Conservation (phyloP, 78 protist species). For the Planoprotostelium fungivorum region DNA sequence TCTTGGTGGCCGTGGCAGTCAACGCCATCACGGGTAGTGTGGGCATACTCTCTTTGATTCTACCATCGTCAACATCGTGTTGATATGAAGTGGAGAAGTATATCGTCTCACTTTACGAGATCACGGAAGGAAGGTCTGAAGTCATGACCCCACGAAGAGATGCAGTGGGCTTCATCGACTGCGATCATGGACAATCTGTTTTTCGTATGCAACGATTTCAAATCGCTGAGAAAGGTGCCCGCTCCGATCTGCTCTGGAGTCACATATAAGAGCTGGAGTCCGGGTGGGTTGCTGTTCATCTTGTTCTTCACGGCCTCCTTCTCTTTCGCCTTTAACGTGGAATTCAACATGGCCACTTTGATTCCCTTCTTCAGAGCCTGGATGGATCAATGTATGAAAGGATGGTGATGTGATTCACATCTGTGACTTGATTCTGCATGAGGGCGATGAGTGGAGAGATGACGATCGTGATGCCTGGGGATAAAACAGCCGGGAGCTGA, state of each 20-base stretch:
- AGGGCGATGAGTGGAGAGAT: slow-evolving; percentile 79
- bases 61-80: neutral
- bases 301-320: slow-evolving; percentile 11
- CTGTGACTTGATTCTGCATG: slow-evolving; percentile 67
- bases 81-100: neutral
- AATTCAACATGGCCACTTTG: neutral
- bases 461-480: slow-evolving; percentile 58
- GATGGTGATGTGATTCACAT: slow-evolving; percentile 19
- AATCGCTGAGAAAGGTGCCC: slow-evolving; percentile 69
- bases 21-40: slow-evolving; percentile 52
- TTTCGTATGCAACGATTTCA: neutral
- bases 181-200: slow-evolving; percentile 27
- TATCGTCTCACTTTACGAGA: neutral
- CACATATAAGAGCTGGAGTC: slow-evolving; percentile 14
- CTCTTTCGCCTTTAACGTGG: slow-evolving; percentile 20
- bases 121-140: slow-evolving; percentile 54
- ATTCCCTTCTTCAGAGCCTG: neutral
- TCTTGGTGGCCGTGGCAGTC: slow-evolving; percentile 68
- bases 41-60: slow-evolving; percentile 2
- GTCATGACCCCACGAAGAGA: slow-evolving; percentile 87
- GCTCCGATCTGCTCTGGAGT: slow-evolving; percentile 25
- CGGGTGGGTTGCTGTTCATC: neutral
- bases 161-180: slow-evolving; percentile 89
- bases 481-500: slow-evolving; percentile 29
- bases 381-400: neutral